Percentiles rank a stretch among this genome's conserved stretches.
These are phyloP conservation scores for Botrytis sinoallii DNA, from an alignment of 2,329 filamentous ascomycete genomes.

Conservation along the genomic window DNA sequence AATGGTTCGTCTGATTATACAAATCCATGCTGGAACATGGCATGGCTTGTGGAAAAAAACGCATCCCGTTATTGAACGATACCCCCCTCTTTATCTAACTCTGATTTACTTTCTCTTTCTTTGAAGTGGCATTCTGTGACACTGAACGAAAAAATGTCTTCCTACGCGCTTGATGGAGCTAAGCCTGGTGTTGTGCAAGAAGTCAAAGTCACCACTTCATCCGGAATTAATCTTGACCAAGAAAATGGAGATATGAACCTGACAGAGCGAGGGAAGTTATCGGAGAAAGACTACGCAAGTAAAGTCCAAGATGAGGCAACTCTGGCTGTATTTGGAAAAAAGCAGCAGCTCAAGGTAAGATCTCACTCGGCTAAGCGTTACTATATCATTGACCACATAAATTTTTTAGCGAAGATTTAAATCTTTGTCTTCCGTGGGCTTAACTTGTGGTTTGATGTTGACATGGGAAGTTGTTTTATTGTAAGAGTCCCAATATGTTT, in stretches of 20 bases:
- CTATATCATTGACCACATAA: neutral
- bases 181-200: neutral
- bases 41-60: neutral
- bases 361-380: neutral
- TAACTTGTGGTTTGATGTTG: slow-evolving; percentile 10
- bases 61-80: neutral
- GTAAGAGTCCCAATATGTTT: neutral
- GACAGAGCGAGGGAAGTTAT: neutral
- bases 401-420: slow-evolving; percentile 9
- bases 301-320: slow-evolving; percentile 18
- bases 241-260: neutral
- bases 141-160: neutral
- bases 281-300: neutral
- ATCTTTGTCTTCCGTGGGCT: slow-evolving; percentile 2
- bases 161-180: neutral
- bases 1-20: neutral
- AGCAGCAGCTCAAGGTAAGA: slow-evolving; percentile 18
- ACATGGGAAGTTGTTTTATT: slow-evolving; percentile 15
- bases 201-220: neutral
- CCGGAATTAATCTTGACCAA: neutral
- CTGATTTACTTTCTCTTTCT: neutral
- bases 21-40: neutral
- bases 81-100: neutral
- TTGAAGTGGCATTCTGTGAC: neutral
- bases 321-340: slow-evolving; percentile 19